A percentile compares a stretch with the other conserved stretches of the same genome.
Evolutionary conservation across 2,329 filamentous ascomycete species (phyloP).

Genomic region (Cryphonectria naterciae): DNA sequence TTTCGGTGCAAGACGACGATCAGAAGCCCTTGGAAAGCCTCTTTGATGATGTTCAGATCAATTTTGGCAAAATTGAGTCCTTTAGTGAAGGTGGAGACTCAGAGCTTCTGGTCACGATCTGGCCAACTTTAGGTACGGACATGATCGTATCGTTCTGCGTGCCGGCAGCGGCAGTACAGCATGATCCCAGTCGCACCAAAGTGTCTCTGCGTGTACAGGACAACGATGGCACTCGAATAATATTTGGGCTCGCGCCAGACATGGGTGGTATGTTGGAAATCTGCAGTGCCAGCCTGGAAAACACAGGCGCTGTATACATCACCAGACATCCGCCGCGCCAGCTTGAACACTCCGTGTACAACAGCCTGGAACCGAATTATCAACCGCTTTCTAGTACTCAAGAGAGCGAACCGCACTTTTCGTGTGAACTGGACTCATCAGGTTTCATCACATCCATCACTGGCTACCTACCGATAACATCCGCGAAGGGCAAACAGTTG

Average conservation of each 20-base stretch:
- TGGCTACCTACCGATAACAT: conserved; percentile 45
- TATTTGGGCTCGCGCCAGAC: conserved; percentile 32
- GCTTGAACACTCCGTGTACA: conserved; percentile 32
- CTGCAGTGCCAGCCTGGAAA: conserved; percentile 38
- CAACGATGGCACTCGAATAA: conserved; percentile 32
- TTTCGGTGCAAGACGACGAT: conserved; percentile 21
- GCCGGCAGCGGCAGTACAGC: conserved; percentile 41
- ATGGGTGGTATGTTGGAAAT: conserved; percentile 38
- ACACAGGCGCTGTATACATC: conserved; percentile 41
- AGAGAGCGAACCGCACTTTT: conserved; percentile 32
- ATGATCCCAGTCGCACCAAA: conserved; percentile 37
- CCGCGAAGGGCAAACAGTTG: conserved; percentile 40
- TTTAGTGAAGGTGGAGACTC: conserved; percentile 35
- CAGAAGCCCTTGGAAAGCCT: conserved; percentile 39
- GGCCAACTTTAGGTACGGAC: conserved; percentile 43
- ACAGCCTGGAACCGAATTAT: not conserved
- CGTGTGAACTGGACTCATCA: conserved; percentile 37
- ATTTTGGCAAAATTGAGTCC: conserved; percentile 44
- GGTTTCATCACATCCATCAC: conserved; percentile 43
- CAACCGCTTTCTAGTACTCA: too few species aligned
- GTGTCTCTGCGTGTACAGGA: conserved; percentile 41
- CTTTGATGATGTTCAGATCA: conserved; percentile 46
- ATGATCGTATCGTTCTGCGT: conserved; percentile 49
- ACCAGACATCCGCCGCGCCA: conserved; percentile 44
- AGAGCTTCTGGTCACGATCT: conserved; percentile 36